Percentiles rank a stretch among this genome's conserved stretches.
These are phyloP conservation scores for Syncephalis plumigaleata DNA, from an alignment of 371 early-diverging fungal species.

Conservation along the genomic window DNA sequence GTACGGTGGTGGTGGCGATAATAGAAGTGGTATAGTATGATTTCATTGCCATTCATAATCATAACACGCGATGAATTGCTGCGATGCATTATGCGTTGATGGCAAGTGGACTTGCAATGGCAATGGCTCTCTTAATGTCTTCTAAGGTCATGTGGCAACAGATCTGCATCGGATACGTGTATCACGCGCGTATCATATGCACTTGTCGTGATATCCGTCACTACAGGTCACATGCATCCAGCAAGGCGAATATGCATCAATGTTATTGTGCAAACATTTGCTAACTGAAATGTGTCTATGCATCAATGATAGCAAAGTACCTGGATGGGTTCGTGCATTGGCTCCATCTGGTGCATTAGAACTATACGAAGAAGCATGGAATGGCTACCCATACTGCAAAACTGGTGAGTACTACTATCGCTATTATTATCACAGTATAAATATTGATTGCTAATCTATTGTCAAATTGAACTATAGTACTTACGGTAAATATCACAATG, in stretches of 20 bases:
- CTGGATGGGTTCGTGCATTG: constrained; percentile 30
- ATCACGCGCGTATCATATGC: too few species aligned
- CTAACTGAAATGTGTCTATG: background rate
- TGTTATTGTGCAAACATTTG: background rate
- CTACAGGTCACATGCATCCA: background rate
- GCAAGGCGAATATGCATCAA: background rate
- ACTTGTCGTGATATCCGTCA: too few species aligned
- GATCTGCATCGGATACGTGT: background rate
- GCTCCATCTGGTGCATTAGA: constrained; percentile 42
- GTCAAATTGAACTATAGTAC: background rate
- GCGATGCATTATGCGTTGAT: too few species aligned
- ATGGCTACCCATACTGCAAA: constrained; percentile 65
- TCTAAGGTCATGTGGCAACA: background rate
- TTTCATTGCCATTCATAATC: too few species aligned
- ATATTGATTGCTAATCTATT: too few species aligned
- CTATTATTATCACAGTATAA: constrained; percentile 1
- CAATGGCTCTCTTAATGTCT: too few species aligned
- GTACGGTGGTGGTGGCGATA: background rate
- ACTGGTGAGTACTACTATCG: constrained; percentile 29
- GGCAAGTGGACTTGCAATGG: too few species aligned
- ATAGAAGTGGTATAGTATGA: background rate
- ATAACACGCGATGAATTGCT: too few species aligned
- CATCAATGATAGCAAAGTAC: constrained; percentile 27
- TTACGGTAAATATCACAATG: constrained; percentile 3
- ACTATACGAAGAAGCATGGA: constrained; percentile 66